A percentile compares a stretch with the other conserved stretches of the same genome.
Evolutionary conservation across 495 filamentous ascomycete species (phyloP).

Genomic region (Xylaria sp.): DNA sequence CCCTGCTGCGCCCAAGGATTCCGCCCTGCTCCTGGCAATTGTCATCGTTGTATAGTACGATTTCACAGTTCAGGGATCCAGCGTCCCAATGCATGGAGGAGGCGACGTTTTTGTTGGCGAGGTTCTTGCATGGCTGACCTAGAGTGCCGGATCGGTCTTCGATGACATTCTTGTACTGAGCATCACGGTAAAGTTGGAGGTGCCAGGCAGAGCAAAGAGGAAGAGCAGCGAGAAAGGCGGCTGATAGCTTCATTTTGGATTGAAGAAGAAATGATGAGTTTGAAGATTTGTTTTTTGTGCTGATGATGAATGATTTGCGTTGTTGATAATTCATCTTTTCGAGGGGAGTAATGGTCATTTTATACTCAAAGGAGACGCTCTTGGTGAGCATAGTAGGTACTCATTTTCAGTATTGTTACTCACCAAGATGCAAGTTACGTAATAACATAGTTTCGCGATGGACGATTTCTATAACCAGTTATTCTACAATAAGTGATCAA

Average conservation of each 20-base stretch:
- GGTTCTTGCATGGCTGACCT: background rate
- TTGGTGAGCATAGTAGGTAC: too few relatives aligned
- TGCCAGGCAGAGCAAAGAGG: slow-evolving; percentile 1
- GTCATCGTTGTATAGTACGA: background rate
- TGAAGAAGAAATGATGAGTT: background rate
- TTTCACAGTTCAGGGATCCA: background rate
- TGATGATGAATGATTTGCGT: too few relatives aligned
- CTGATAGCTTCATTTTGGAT: background rate
- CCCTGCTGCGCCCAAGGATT: slow-evolving; percentile 1
- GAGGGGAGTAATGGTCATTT: too few relatives aligned
- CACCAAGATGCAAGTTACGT: too few relatives aligned
- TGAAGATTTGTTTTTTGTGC: background rate
- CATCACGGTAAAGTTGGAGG: background rate
- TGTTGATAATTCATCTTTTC: too few relatives aligned
- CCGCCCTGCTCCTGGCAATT: background rate
- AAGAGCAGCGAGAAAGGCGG: background rate
- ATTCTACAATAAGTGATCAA: too few relatives aligned
- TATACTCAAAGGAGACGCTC: too few relatives aligned
- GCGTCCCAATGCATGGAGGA: slow-evolving; percentile 5
- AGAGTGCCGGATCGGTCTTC: background rate
- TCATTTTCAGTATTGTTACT: too few relatives aligned
- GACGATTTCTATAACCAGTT: too few relatives aligned
- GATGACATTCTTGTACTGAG: background rate
- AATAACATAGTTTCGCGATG: too few relatives aligned
- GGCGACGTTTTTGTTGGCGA: background rate